These are phyloP conservation scores for Exophiala spinifera DNA, from an alignment of 2,329 filamentous ascomycete genomes.

Conservation along the genomic window DNA sequence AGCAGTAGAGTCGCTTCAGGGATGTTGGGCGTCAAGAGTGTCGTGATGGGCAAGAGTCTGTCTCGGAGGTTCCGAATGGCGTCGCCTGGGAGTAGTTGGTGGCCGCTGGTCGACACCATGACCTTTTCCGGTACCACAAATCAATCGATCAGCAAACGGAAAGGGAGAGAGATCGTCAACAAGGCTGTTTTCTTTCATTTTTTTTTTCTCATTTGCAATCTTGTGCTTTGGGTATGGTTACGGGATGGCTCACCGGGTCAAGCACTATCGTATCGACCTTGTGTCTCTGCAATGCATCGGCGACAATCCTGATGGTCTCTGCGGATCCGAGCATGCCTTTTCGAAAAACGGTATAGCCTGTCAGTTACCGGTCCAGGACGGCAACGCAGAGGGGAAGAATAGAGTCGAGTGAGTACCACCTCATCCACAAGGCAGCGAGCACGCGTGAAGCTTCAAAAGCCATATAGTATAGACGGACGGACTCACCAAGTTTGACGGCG, in stretches of 20 bases:
- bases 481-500: constrained; percentile 82
- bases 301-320: constrained; percentile 66
- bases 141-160: not conserved
- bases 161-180: no score
- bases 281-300: constrained; percentile 59
- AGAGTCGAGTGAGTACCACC: no score
- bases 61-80: constrained; percentile 41
- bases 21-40: constrained; percentile 49
- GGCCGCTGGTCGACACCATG: constrained; percentile 65
- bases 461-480: no score
- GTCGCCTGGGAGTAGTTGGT: constrained; percentile 44
- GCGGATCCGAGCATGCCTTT: constrained; percentile 78
- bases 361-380: no score
- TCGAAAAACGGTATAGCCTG: no score
- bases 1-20: constrained; percentile 47
- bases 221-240: no score
- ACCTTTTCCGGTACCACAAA: constrained; percentile 69
- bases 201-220: no score
- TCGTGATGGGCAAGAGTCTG: constrained; percentile 44
- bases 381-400: no score
- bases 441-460: no score
- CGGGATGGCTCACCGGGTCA: constrained; percentile 70
- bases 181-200: no score
- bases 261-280: constrained; percentile 53
- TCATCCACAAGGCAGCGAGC: no score